Conservation (phyloP, 352 stramenopile genomes). For the Pythium sukuiense region DNA sequence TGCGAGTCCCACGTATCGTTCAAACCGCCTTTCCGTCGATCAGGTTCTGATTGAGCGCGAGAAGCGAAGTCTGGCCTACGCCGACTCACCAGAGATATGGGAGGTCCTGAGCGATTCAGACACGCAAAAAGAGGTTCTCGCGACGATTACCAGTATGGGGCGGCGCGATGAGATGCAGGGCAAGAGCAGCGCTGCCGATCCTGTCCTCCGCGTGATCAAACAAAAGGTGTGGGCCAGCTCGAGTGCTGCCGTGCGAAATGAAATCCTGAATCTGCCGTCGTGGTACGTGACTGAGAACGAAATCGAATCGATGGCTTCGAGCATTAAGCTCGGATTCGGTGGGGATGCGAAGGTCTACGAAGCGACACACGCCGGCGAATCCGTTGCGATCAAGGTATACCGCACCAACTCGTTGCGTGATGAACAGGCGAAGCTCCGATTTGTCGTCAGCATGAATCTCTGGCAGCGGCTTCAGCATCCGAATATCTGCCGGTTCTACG, state of each 20-base stretch:
- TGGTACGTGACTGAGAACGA: constrained; percentile 12
- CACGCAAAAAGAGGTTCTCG: constrained; percentile 17
- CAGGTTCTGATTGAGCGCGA: background rate
- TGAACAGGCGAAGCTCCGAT: background rate
- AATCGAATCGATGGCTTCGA: background rate
- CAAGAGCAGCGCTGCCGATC: background rate
- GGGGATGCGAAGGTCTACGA: constrained; percentile 2
- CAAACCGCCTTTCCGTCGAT: background rate
- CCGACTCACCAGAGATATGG: constrained; percentile 9
- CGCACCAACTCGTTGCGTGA: background rate
- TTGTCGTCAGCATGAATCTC: background rate
- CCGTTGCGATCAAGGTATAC: constrained; percentile 5
- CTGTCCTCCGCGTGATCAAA: constrained; percentile 8
- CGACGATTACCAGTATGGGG: constrained; percentile 8
- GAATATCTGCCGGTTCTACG: constrained; percentile 12
- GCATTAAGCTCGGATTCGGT: background rate
- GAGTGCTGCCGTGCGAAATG: background rate
- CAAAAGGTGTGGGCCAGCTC: constrained; percentile 7
- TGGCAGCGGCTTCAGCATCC: background rate
- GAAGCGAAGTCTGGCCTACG: background rate
- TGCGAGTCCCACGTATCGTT: background rate
- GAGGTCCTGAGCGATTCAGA: constrained; percentile 10
- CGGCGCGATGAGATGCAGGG: background rate
- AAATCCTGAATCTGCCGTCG: background rate
- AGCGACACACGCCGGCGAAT: background rate